phyloP scores from a whole-genome alignment of 2,329 filamentous ascomycete genomes.

The Metarhizium rileyi region DNA sequence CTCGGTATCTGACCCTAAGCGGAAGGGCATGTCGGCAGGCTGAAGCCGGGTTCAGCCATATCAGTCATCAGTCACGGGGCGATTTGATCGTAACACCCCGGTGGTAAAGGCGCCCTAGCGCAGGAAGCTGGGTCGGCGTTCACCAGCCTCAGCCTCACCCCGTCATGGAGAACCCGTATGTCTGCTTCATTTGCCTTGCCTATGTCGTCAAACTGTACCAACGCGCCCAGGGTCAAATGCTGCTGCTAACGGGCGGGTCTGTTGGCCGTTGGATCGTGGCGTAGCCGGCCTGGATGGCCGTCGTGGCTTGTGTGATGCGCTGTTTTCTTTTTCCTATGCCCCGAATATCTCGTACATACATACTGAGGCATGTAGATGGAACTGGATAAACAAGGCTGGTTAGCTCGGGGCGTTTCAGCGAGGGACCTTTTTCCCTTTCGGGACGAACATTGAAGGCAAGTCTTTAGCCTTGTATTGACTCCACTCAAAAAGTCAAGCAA shows the following conservation, averaged over 20 bases:
- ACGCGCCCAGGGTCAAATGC: neutral
- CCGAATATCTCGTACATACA: neutral
- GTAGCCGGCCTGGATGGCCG: neutral
- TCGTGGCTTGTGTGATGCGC: neutral
- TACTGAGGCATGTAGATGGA: neutral
- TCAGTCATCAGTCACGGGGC: constrained; percentile 2
- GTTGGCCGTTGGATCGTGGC: neutral
- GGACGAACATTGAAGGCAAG: too few species aligned
- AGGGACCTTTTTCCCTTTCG: too few species aligned
- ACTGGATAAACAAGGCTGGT: constrained; percentile 2
- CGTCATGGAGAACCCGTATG: neutral
- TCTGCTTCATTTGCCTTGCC: neutral
- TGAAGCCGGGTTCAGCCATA: neutral
- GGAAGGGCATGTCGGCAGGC: neutral
- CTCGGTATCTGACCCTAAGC: neutral
- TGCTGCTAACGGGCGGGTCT: neutral
- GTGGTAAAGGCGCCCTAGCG: neutral
- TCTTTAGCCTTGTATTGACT: too few species aligned
- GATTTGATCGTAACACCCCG: neutral
- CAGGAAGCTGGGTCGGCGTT: neutral
- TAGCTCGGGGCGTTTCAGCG: neutral
- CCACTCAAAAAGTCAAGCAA: too few species aligned
- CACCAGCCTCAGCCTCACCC: neutral
- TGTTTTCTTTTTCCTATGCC: neutral
- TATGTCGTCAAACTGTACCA: neutral